Conservation (phyloP, 1,284 basidiomycete species). For the Cystobasidium slooffiae region DNA sequence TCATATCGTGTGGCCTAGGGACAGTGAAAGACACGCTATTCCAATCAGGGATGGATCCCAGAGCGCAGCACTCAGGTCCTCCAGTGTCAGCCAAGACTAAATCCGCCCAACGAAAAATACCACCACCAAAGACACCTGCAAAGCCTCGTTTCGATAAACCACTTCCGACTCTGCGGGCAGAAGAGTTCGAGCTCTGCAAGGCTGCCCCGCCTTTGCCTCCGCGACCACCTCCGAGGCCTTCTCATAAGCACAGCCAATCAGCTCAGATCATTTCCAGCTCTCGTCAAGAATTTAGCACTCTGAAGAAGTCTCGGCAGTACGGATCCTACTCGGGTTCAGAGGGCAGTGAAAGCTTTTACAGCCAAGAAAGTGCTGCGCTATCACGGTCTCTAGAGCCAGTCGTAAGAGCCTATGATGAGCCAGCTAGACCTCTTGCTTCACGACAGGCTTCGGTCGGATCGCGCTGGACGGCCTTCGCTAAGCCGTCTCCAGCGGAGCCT, state of each 20-base stretch:
- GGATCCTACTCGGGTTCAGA: conserved; percentile 2
- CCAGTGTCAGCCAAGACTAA: background rate
- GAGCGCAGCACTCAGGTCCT: background rate
- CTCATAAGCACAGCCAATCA: conserved; percentile 8
- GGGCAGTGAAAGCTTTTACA: conserved; percentile 9
- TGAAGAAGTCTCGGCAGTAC: conserved; percentile 10
- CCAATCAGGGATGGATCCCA: conserved; percentile 1
- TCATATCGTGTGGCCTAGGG: conserved; percentile 19
- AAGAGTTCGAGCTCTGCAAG: background rate
- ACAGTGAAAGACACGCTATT: conserved; percentile 39
- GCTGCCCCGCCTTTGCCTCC: background rate
- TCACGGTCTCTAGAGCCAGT: too few species aligned
- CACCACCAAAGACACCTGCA: background rate
- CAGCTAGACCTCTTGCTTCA: background rate
- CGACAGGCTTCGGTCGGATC: background rate
- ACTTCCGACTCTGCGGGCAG: background rate
- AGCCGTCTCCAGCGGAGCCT: background rate
- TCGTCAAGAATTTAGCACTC: background rate
- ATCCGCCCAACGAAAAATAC: background rate
- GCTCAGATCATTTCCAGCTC: conserved; percentile 4
- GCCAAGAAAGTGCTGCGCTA: background rate
- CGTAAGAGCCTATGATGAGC: too few species aligned
- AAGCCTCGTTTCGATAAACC: conserved; percentile 4
- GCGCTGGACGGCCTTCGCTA: background rate
- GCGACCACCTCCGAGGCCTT: background rate